Base-by-base conservation (phyloP, 2,329 filamentous ascomycete species). In the Seiridium unicorne region DNA sequence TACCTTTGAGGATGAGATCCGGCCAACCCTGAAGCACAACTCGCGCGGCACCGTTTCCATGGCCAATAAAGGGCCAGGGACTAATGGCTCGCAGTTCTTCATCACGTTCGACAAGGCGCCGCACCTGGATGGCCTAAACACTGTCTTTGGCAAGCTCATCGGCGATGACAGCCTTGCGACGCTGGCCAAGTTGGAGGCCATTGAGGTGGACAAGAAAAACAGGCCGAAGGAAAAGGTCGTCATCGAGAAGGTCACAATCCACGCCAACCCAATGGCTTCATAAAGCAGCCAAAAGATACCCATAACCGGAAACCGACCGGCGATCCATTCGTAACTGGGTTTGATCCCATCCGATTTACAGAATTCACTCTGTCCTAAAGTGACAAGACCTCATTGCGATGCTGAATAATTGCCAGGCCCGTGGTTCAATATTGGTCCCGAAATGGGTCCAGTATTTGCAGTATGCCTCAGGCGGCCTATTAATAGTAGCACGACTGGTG, bases 91-190 rank as follows among this genome's bases (percentile, higher is more conserved):
- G 54, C 91, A 96, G 72, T 96, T 95, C 77, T 96, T 93, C 73
- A 80, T 95, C 62, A 86, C 88, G 1, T 89, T 93, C 67, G 89
- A 89, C 61, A 87, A 90, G 65, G 90, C 91, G 34, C 85, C 90
- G 44, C 92, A 95, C 76, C 79, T 96, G 47, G 92, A 95, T 72
- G 91, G 91, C 4, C 84, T 92, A 72, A 95, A 95, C 71, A 93
- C 91, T 0, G 88, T 94, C 2, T 94, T 96, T 75, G 91, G 91
- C 9, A 88, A 89, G 72, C 80, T 94, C 40, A 80, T 89, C 59
- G 87, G 84, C 44, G 87, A 89, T 66, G 86, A 87, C 49, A 82
- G 84, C 59, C 68, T 87, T 53, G 84, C 80, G 42, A 90, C 89
- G 4, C 75, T 95, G 66, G 85, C 87, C 59, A 87, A 85, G 72